A percentile compares a stretch with the other conserved stretches of the same genome.
phyloP scores from a whole-genome alignment of 177 flowering plant species.

The Vitis hybrid region DNA sequence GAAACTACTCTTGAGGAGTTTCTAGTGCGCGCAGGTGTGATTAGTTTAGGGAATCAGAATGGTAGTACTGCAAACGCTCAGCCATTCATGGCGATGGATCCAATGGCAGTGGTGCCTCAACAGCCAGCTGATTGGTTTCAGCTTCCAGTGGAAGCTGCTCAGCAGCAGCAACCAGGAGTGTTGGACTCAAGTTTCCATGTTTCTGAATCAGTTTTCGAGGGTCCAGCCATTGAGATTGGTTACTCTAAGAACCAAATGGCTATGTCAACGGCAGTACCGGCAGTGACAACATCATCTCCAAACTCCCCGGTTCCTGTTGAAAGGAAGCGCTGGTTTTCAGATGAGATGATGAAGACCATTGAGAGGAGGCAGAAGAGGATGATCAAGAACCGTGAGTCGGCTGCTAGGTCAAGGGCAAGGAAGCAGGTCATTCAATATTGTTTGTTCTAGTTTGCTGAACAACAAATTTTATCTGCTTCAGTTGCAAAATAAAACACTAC shows the following conservation, averaged over 20 bases:
- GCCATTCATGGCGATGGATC: conserved; percentile 19
- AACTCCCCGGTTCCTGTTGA: conserved; percentile 18
- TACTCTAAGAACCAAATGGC: conserved; percentile 30
- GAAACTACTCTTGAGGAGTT: conserved; percentile 43
- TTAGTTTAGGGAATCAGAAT: conserved; percentile 19
- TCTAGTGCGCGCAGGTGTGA: conserved; percentile 31
- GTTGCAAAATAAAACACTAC: neutral
- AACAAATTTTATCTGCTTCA: neutral
- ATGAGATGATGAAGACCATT: conserved; percentile 43
- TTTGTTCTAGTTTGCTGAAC: neutral
- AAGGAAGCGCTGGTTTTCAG: conserved; percentile 29
- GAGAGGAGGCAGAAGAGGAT: conserved; percentile 70
- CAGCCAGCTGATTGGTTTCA: conserved; percentile 39
- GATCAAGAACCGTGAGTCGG: conserved; percentile 69
- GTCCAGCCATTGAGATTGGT: conserved; percentile 23
- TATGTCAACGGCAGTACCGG: conserved; percentile 17
- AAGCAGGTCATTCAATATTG: conserved; percentile 40
- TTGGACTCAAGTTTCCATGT: conserved; percentile 22
- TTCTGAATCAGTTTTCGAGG: conserved; percentile 25
- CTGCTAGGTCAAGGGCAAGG: conserved; percentile 69
- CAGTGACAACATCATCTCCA: conserved; percentile 18
- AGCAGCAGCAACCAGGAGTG: conserved; percentile 23
- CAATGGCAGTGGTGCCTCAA: conserved; percentile 14
- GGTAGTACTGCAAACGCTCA: conserved; percentile 7
- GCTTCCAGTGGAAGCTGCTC: conserved; percentile 24